These are phyloP conservation scores for Stephania cephalantha DNA, from an alignment of 164 flowering plant genomes.

Conservation along the genomic window DNA sequence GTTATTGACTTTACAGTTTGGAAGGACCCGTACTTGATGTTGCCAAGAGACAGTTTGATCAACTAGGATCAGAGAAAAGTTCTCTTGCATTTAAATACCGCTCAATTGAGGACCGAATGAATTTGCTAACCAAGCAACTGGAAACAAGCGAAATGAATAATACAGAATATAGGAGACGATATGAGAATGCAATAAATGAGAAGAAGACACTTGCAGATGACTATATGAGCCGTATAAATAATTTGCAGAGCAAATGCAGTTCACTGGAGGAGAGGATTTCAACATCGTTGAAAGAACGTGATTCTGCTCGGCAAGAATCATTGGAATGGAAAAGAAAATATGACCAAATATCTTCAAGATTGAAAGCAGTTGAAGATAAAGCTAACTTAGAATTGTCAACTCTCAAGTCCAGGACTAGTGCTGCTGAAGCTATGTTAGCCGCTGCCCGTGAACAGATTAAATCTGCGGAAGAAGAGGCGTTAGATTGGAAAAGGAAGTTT, in stretches of 20 bases:
- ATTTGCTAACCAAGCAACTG: constrained; percentile 67
- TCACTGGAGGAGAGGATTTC: constrained; percentile 71
- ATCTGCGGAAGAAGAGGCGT: constrained; percentile 91
- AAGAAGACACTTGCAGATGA: constrained; percentile 78
- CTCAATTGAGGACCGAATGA: constrained; percentile 71
- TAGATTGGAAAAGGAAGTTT: constrained; percentile 88
- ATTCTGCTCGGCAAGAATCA: constrained; percentile 55
- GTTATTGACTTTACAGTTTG: constrained; percentile 46
- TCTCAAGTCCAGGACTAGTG: constrained; percentile 64
- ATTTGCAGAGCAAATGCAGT: constrained; percentile 64
- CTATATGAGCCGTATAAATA: constrained; percentile 65
- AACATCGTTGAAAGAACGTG: constrained; percentile 49
- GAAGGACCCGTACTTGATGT: constrained; percentile 82
- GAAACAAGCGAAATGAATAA: constrained; percentile 76
- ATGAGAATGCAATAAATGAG: constrained; percentile 84
- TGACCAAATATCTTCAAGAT: constrained; percentile 53
- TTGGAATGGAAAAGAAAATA: constrained; percentile 85
- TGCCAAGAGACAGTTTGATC: constrained; percentile 65
- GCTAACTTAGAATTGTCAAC: constrained; percentile 55
- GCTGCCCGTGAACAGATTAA: constrained; percentile 84
- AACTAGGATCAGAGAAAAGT: constrained; percentile 68
- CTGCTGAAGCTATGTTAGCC: constrained; percentile 88
- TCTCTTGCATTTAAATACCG: constrained; percentile 70
- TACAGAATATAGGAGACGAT: constrained; percentile 79
- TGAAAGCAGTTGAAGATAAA: constrained; percentile 70